Evolutionary conservation across 495 filamentous ascomycete genomes (phyloP).

Genomic region (Apodospora peruviana): DNA sequence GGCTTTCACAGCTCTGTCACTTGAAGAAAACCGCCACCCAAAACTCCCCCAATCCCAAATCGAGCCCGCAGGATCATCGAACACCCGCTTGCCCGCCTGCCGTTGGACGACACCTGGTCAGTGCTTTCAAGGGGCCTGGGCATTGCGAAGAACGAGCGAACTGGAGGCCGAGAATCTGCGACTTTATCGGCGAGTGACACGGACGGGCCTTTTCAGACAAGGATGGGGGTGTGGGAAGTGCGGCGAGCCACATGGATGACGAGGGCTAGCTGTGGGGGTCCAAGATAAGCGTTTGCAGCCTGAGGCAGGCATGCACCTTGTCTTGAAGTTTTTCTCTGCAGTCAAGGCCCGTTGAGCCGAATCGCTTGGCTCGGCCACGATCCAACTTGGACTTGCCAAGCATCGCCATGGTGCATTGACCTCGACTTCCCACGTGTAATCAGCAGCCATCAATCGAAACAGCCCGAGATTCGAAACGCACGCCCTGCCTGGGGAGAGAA

Average conservation of each 20-base stretch:
- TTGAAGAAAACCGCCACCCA: too few relatives aligned
- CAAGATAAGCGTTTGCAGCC: conserved; percentile 26
- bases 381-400: too few relatives aligned
- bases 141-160: conserved; percentile 1
- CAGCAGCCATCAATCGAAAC: background rate
- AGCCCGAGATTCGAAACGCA: background rate
- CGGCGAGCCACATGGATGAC: conserved; percentile 25
- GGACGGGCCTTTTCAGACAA: conserved; percentile 17
- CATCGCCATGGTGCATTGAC: too few relatives aligned
- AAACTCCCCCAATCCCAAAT: too few relatives aligned
- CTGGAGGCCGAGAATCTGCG: conserved; percentile 16
- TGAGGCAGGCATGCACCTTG: conserved; percentile 5
- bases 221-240: conserved; percentile 14
- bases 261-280: conserved; percentile 24
- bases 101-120: too few relatives aligned
- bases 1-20: too few relatives aligned
- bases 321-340: background rate
- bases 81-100: too few relatives aligned
- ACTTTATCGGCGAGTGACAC: conserved; percentile 24
- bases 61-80: too few relatives aligned
- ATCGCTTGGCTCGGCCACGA: too few relatives aligned
- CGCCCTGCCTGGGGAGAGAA: too few relatives aligned
- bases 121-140: conserved; percentile 5
- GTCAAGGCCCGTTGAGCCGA: conserved; percentile 17
- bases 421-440: too few relatives aligned